Base-by-base conservation (phyloP, 768 basidiomycete species). In the Dendrothele bispora region DNA sequence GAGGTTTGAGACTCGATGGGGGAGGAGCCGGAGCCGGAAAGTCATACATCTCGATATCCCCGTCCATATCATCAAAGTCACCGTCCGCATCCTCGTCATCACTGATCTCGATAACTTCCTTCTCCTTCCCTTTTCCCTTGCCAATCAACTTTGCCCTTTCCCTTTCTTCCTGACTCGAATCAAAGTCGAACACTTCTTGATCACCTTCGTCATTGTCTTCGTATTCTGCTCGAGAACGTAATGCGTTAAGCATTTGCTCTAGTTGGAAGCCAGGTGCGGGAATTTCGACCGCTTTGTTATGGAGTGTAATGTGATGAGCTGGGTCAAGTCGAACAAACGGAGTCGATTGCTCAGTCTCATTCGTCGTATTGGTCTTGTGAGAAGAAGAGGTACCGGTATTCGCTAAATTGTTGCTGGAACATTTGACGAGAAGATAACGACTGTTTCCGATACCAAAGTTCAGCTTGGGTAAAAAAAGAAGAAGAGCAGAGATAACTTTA, bases 371-470 rank as follows among this genome's bases (percentile, higher is more conserved):
- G n/a, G n/a, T n/a, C n/a, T n/a, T n/a, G n/a, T 49, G 20, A 11
- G 22, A 18, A 35, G 39, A 15, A 21, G 26, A 29, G 8, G 21
- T n/a, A 29, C 40, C 45, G 27, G 49, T 42, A 20, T 39, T 12
- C 8, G 46, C 50, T 5, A 46, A 34, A 21, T 43, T 30, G 5
- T 24, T 4, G 7, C 21, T 28, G 12, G 46, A 48, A 8, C 69
- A 68, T 62, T 69, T 73, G 26, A 88, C 77, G 35, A 87, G 67
- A 1, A 87, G 70, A 62, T 85, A 88, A 7, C 84, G 83, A 53
- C 81, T 84, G 43, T n/a, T 7, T 17, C 20, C 40, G 24, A 51
- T 18, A 27, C 30, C 11, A 26, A 29, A 39, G 11, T n/a, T 15
- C 15, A 17, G 11, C 12, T 12, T 27, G 27, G 17, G 15, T n/a